Conservation (phyloP, 2,329 filamentous ascomycete genomes). For the Chrysoporthe puriensis region DNA sequence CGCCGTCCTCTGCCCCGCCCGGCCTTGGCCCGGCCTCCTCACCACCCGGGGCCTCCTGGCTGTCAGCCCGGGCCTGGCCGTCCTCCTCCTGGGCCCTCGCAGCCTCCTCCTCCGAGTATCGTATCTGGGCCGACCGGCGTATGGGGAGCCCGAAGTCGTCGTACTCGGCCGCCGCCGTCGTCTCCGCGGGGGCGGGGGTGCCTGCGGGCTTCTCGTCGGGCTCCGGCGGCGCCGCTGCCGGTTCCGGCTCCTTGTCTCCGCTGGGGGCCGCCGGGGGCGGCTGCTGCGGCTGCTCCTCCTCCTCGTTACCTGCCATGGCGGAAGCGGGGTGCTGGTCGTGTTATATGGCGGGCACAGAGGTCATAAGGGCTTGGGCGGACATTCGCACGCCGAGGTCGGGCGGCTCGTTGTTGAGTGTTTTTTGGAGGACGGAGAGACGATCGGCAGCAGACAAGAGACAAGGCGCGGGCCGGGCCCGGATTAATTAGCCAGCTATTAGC, state of each 20-base stretch:
- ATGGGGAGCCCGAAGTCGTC: constrained; percentile 76
- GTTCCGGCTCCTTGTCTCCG: neutral
- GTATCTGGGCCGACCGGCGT: constrained; percentile 45
- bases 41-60: constrained; percentile 21
- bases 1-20: constrained; percentile 7
- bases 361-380: neutral
- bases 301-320: constrained; percentile 17
- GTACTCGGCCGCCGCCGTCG: constrained; percentile 45
- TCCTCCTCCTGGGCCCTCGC: constrained; percentile 22
- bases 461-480: constrained; percentile 5
- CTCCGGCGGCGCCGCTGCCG: neutral
- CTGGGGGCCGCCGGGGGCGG: neutral
- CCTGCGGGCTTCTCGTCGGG: neutral
- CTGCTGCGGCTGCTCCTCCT: constrained; percentile 3
- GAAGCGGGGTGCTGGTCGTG: neutral
- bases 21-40: neutral
- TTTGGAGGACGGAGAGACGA: neutral
- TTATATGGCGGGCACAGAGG: neutral
- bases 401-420: neutral
- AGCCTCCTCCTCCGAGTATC: constrained; percentile 34
- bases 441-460: neutral
- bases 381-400: neutral
- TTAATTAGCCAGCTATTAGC: neutral
- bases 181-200: neutral
- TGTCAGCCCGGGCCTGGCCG: constrained; percentile 19